Percentiles rank a stretch among this genome's conserved stretches.
Evolutionary conservation across 495 filamentous ascomycete species (phyloP).

Genomic region (Geoglossum glabrum): DNA sequence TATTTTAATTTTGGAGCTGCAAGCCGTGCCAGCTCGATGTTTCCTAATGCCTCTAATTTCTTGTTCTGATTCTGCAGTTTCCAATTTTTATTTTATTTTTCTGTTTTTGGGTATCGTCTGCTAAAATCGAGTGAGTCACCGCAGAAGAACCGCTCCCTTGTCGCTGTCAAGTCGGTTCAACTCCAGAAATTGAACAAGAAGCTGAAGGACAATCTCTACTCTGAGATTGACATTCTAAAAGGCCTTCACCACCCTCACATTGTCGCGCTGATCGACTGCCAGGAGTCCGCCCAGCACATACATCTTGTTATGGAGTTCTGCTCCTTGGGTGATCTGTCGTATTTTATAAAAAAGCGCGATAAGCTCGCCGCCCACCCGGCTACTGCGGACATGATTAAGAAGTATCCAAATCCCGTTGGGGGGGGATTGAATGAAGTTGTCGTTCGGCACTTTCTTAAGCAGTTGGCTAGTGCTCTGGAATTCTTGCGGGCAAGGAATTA

Average conservation of each 20-base stretch:
- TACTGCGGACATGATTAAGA: slow-evolving; percentile 66
- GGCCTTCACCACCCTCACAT: slow-evolving; percentile 89
- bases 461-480: slow-evolving; percentile 77
- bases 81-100: background rate
- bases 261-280: slow-evolving; percentile 82
- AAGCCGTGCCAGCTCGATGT: background rate
- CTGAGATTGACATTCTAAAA: slow-evolving; percentile 87
- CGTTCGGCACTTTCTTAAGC: slow-evolving; percentile 86
- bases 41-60: background rate
- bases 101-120: background rate
- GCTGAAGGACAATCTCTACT: slow-evolving; percentile 84
- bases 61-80: background rate
- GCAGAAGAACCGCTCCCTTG: slow-evolving; percentile 41
- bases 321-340: slow-evolving; percentile 75
- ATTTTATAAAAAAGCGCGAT: slow-evolving; percentile 87
- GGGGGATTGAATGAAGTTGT: slow-evolving; percentile 86
- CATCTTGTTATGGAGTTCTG: slow-evolving; percentile 98
- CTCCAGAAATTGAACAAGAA: slow-evolving; percentile 78
- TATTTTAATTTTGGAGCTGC: background rate
- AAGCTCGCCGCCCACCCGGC: slow-evolving; percentile 52
- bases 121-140: background rate
- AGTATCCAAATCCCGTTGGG: slow-evolving; percentile 65
- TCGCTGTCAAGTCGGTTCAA: slow-evolving; percentile 93
- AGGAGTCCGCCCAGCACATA: slow-evolving; percentile 69
- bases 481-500: slow-evolving; percentile 70